phyloP scores from a whole-genome alignment of 176 grass and related monocot species.

The Avena atlantica region DNA sequence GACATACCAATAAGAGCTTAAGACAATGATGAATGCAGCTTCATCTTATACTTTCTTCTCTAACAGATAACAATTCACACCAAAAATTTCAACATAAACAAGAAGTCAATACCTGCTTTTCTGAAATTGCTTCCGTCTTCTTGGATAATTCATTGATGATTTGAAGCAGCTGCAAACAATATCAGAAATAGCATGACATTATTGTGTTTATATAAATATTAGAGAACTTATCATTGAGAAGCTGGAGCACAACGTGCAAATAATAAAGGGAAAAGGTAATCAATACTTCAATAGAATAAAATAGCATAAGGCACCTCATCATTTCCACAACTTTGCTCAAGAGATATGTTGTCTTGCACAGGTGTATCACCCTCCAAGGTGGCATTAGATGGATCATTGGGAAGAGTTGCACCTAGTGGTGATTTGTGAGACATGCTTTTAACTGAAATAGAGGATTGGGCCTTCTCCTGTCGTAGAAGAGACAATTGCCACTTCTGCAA shows the following conservation, averaged over 20 bases:
- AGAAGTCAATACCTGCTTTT: conserved; percentile 65
- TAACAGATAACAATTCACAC: conserved; percentile 24
- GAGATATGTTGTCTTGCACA: conserved; percentile 25
- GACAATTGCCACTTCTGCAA: conserved; percentile 41
- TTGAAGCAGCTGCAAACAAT: conserved; percentile 63
- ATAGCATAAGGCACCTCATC: conserved; percentile 48
- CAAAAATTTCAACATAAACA: conserved; percentile 5
- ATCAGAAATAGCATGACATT: conserved; percentile 25
- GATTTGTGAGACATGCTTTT: conserved; percentile 16
- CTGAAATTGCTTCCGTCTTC: conserved; percentile 56
- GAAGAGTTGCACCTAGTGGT: conserved; percentile 11
- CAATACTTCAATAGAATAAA: neutral
- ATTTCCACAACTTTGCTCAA: conserved; percentile 13
- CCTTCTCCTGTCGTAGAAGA: conserved; percentile 13
- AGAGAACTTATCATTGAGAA: conserved; percentile 26
- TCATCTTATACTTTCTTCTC: conserved; percentile 33
- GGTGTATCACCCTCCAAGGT: neutral
- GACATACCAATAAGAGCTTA: conserved; percentile 10
- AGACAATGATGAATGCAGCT: conserved; percentile 30
- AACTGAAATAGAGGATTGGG: conserved; percentile 30
- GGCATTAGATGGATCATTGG: conserved; percentile 5
- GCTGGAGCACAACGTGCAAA: neutral
- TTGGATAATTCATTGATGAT: conserved; percentile 55
- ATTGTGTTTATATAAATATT: neutral
- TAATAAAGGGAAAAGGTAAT: conserved; percentile 6